Evolutionary conservation across 1,139 yeast genomes (phyloP).

Genomic region (Diutina sp.): DNA sequence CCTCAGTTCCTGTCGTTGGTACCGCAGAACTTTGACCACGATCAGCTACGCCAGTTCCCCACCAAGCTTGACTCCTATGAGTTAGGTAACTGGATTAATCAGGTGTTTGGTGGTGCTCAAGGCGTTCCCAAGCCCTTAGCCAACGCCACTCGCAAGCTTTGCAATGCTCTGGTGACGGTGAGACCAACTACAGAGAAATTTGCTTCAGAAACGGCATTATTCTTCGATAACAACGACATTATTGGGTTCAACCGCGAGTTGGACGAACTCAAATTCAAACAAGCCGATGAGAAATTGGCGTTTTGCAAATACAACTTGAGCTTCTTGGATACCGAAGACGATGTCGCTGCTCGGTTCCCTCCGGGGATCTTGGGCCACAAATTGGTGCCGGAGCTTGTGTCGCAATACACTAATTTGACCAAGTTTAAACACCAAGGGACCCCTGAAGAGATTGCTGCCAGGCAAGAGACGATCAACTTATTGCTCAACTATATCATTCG

Average conservation of each 20-base stretch:
- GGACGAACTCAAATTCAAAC: conserved; percentile 38
- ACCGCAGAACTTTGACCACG: conserved; percentile 39
- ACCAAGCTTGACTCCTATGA: conserved; percentile 51
- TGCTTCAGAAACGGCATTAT: conserved; percentile 25
- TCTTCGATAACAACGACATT: conserved; percentile 27
- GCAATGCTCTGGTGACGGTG: conserved; percentile 15
- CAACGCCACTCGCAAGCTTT: conserved; percentile 12
- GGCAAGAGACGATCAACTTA: conserved; percentile 28
- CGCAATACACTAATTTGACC: conserved; percentile 17
- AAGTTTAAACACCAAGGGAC: conserved; percentile 10
- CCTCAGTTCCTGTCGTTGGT: conserved; percentile 16
- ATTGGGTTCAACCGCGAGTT: conserved; percentile 36
- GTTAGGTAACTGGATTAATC: conserved; percentile 43
- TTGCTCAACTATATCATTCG: conserved; percentile 34
- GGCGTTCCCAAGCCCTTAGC: conserved; percentile 8
- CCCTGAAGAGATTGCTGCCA: conserved; percentile 17
- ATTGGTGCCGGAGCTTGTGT: conserved; percentile 54
- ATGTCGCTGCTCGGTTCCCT: conserved; percentile 27
- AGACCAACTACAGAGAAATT: conserved; percentile 41
- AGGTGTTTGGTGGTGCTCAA: conserved; percentile 15
- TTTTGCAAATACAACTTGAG: conserved; percentile 36
- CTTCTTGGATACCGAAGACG: conserved; percentile 6
- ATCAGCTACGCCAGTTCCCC: conserved; percentile 22
- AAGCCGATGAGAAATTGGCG: conserved; percentile 36
- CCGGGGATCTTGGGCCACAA: conserved; percentile 49